Conservation (phyloP, 306 rosid species). For the Sicyos baderoa region DNA sequence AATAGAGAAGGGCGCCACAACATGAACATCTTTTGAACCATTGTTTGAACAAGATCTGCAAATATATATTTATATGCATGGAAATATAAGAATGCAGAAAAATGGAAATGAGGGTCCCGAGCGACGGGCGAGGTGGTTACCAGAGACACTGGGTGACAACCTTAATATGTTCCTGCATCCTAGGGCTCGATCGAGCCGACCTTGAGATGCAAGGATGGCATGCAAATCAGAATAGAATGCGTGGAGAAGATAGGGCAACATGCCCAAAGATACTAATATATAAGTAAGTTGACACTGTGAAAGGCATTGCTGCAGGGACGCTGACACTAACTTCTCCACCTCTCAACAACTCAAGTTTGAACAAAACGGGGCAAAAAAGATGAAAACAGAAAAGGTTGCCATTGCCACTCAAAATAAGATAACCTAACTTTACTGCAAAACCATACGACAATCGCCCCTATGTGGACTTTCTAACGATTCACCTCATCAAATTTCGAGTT, state of each 20-base stretch:
- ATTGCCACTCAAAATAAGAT: slow-evolving; percentile 41
- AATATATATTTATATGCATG: slow-evolving; percentile 10
- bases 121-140: slow-evolving; percentile 3
- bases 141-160: neutral
- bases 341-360: slow-evolving; percentile 42
- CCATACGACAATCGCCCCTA: slow-evolving; percentile 41
- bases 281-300: slow-evolving; percentile 28
- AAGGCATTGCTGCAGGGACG: slow-evolving; percentile 35
- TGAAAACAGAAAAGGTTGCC: slow-evolving; percentile 30
- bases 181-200: neutral
- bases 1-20: neutral
- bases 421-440: slow-evolving; percentile 49
- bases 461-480: slow-evolving; percentile 26
- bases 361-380: slow-evolving; percentile 35
- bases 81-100: neutral
- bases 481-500: slow-evolving; percentile 56
- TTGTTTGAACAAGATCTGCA: neutral
- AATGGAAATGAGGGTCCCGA: neutral
- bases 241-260: slow-evolving; percentile 16
- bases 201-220: slow-evolving; percentile 7
- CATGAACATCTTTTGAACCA: neutral
- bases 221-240: slow-evolving; percentile 4
- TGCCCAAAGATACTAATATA: slow-evolving; percentile 21
- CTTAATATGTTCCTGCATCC: neutral
- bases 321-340: slow-evolving; percentile 53